Conservation (phyloP, 2,329 filamentous ascomycete species). For the Dactylellina haptotyla region DNA sequence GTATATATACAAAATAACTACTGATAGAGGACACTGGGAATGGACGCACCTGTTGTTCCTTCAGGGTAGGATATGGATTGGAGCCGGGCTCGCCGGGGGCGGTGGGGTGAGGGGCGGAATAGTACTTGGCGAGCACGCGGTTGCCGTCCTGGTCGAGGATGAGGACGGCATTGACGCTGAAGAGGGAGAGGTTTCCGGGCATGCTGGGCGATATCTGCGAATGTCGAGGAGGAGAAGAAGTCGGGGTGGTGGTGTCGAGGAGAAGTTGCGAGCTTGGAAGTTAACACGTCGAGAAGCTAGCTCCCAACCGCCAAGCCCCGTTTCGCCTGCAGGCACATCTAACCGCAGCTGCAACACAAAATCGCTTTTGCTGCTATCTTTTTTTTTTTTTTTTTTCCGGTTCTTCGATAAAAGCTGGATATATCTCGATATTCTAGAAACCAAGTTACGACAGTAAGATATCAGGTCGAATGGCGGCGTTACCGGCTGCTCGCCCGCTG, state of each 20-base stretch:
- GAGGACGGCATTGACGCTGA: conserved; percentile 75
- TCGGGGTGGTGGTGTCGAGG: not conserved
- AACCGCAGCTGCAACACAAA: conserved; percentile 30
- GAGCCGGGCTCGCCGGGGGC: conserved; percentile 63
- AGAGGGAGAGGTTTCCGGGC: conserved; percentile 68
- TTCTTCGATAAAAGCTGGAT: too few relatives aligned
- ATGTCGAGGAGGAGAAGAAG: not conserved
- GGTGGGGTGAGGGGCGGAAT: conserved; percentile 75
- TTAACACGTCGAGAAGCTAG: conserved; percentile 37
- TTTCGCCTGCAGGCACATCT: not conserved
- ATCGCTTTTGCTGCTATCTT: conserved; percentile 5
- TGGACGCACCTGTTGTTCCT: conserved; percentile 79
- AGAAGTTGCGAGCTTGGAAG: conserved; percentile 11
- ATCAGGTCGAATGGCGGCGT: conserved; percentile 27
- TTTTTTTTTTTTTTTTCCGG: not conserved
- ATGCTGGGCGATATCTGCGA: conserved; percentile 59
- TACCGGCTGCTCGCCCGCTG: conserved; percentile 33
- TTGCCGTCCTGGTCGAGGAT: conserved; percentile 88
- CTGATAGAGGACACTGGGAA: not conserved
- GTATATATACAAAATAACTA: not conserved
- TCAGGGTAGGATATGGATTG: conserved; percentile 86
- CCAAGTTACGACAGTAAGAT: not conserved
- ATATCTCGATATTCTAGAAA: too few relatives aligned
- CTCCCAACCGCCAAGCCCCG: conserved; percentile 23
- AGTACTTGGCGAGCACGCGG: conserved; percentile 95